Conservation (phyloP, 768 basidiomycete genomes). For the Fomitopsis pulvina region DNA sequence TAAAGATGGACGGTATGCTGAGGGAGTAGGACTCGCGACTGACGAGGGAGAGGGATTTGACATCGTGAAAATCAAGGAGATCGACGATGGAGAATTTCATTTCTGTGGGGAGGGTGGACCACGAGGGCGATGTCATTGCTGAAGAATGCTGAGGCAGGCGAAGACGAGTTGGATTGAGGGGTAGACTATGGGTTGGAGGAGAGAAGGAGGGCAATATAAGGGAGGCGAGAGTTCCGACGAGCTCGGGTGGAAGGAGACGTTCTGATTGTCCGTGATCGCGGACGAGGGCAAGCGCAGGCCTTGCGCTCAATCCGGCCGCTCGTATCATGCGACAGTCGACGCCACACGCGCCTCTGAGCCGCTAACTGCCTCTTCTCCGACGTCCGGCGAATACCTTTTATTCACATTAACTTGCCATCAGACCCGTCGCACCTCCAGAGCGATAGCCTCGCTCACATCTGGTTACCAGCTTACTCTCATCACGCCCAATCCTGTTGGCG, state of each 20-base stretch:
- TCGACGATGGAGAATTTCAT: conserved; percentile 56
- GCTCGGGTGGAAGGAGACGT: conserved; percentile 6
- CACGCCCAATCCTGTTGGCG: no score
- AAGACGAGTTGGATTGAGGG: conserved; percentile 1
- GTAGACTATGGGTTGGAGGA: conserved; percentile 5
- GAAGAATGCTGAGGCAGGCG: neutral
- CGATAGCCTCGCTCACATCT: no score
- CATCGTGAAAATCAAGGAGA: conserved; percentile 37
- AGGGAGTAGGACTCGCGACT: conserved; percentile 44
- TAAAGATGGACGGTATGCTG: conserved; percentile 55
- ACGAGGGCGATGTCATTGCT: conserved; percentile 22
- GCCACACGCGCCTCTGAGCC: no score
- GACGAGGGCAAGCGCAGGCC: neutral
- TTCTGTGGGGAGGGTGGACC: conserved; percentile 58
- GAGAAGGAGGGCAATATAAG: neutral
- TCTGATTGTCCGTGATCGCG: conserved; percentile 5
- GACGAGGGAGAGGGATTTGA: conserved; percentile 42
- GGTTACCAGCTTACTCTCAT: no score
- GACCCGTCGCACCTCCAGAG: no score
- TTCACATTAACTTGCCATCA: no score
- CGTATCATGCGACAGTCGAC: neutral
- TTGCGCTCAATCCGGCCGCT: neutral
- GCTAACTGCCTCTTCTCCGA: no score
- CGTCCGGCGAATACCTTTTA: no score
- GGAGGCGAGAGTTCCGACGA: conserved; percentile 12